phyloP scores from a whole-genome alignment of 1,284 basidiomycete species.

The Xerocomus tenax region DNA sequence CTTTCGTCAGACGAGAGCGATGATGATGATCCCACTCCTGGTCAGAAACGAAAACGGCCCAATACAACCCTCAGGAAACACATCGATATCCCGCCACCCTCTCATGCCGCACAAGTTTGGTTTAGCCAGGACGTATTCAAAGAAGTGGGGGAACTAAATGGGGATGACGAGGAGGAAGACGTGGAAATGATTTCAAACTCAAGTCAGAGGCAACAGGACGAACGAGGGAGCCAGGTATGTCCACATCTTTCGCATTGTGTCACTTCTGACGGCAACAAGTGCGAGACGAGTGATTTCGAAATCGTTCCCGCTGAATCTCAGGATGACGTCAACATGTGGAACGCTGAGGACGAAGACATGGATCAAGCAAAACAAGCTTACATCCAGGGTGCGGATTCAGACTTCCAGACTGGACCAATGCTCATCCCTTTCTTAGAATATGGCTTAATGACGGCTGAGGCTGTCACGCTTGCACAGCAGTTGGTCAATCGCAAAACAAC shows the following conservation, averaged over 20 bases:
- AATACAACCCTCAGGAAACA: constrained; percentile 35
- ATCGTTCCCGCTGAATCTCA: constrained; percentile 33
- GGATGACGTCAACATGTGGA: constrained; percentile 69
- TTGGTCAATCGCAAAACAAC: constrained; percentile 90
- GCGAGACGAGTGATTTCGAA: constrained; percentile 19
- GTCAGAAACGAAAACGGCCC: constrained; percentile 39
- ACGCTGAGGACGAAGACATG: constrained; percentile 70
- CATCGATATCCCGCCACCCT: constrained; percentile 36
- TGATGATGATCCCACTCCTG: constrained; percentile 34
- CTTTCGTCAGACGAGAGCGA: constrained; percentile 53
- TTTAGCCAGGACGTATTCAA: constrained; percentile 93
- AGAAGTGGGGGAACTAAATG: constrained; percentile 42
- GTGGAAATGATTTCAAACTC: constrained; percentile 18
- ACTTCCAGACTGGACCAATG: neutral
- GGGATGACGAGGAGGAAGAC: constrained; percentile 35
- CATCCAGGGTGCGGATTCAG: constrained; percentile 54
- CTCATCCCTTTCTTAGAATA: constrained; percentile 47
- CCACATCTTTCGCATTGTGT: constrained; percentile 3
- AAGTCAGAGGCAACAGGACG: constrained; percentile 21
- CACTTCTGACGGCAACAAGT: constrained; percentile 20
- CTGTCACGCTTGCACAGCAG: constrained; percentile 85
- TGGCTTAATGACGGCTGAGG: constrained; percentile 85
- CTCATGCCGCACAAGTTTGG: constrained; percentile 67
- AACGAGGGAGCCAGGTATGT: constrained; percentile 32
- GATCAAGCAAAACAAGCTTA: constrained; percentile 66